These are phyloP conservation scores for Paramecium octaurelia DNA, from an alignment of 73 alveolate species.

Conservation along the genomic window DNA sequence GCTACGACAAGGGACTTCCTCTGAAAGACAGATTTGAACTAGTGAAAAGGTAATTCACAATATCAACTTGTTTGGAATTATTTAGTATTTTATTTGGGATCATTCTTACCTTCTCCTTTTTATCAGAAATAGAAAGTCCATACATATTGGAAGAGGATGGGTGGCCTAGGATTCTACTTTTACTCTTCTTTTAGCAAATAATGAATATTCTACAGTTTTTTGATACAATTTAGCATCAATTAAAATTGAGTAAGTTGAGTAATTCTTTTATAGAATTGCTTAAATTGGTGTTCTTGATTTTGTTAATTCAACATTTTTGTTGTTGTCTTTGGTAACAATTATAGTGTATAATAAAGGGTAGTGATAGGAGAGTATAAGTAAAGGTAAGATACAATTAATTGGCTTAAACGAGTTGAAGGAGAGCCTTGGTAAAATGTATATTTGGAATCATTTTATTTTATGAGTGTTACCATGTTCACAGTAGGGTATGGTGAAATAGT, in stretches of 20 bases:
- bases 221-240: not conserved
- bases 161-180: not conserved
- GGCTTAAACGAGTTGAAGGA: not conserved
- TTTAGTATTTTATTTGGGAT: not conserved
- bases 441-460: constrained; percentile 30
- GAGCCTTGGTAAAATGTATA: not conserved
- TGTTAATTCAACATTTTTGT: constrained; percentile 9
- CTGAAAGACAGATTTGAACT: not conserved
- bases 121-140: not conserved
- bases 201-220: not conserved
- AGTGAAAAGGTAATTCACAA: not conserved
- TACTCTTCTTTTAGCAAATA: not conserved
- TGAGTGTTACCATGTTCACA: constrained; percentile 50
- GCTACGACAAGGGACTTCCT: constrained; percentile 22
- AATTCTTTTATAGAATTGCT: constrained; percentile 23
- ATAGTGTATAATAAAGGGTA: not conserved
- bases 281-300: not conserved
- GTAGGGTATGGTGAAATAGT: constrained; percentile 40
- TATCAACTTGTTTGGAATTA: not conserved
- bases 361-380: not conserved
- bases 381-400: not conserved
- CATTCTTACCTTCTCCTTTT: not conserved
- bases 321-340: not conserved
- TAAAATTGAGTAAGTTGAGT: not conserved
- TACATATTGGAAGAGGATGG: not conserved